A percentile compares a stretch with the other conserved stretches of the same genome.
phyloP scores from a whole-genome alignment of 208 protist species.

The Endotrypanum monterogeii region DNA sequence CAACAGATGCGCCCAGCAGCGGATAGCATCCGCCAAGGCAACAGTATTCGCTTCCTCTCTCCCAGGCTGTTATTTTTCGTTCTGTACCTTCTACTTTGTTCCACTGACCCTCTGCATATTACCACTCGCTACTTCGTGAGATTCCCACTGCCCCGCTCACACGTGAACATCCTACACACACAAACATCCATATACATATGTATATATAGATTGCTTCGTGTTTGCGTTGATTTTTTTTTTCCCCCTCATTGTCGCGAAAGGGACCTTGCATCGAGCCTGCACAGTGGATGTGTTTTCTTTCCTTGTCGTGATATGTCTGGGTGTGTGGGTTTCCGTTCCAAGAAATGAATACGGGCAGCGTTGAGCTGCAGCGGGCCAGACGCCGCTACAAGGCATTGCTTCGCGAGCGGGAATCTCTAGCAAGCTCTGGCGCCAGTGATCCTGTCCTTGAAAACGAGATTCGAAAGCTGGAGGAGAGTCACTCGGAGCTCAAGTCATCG shows the following conservation, averaged over 20 bases:
- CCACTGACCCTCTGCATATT: background rate
- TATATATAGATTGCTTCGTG: background rate
- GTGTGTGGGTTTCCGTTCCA: too few relatives aligned
- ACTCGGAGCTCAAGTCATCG: slow-evolving; percentile 20
- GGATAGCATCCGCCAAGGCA: background rate
- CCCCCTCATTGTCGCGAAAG: slow-evolving; percentile 15
- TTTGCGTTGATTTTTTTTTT: background rate
- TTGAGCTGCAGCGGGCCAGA: slow-evolving; percentile 34
- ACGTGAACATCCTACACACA: background rate
- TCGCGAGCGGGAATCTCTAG: slow-evolving; percentile 38
- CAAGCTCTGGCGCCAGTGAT: slow-evolving; percentile 28
- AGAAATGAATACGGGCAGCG: slow-evolving; percentile 1
- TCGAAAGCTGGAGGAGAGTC: slow-evolving; percentile 43
- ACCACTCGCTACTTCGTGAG: too few relatives aligned
- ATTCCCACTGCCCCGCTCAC: too few relatives aligned
- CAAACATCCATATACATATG: background rate
- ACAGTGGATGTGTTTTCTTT: too few relatives aligned
- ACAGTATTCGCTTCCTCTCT: too few relatives aligned
- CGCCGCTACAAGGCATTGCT: slow-evolving; percentile 63
- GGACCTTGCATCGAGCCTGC: background rate
- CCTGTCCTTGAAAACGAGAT: slow-evolving; percentile 34
- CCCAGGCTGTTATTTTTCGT: too few relatives aligned
- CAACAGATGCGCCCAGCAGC: background rate
- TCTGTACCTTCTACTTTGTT: background rate
- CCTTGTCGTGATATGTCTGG: background rate